These are phyloP conservation scores for Boletellus ananiceps DNA, from an alignment of 768 basidiomycete genomes.

Conservation along the genomic window DNA sequence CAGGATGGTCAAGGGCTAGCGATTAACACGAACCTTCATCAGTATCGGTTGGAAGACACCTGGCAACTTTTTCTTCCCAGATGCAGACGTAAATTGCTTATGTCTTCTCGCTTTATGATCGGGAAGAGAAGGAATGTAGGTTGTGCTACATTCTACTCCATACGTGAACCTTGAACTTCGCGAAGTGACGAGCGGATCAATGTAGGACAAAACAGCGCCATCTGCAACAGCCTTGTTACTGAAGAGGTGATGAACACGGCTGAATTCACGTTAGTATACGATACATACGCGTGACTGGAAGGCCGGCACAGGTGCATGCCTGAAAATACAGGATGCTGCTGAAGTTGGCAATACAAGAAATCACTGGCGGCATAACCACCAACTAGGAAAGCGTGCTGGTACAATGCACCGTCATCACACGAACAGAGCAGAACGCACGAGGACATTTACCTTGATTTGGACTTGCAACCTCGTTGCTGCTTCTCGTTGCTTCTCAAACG, in stretches of 20 bases:
- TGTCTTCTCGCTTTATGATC: slow-evolving; percentile 35
- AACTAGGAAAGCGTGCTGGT: slow-evolving; percentile 41
- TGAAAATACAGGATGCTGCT: slow-evolving; percentile 30
- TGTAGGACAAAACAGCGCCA: slow-evolving; percentile 36
- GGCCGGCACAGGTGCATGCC: slow-evolving; percentile 43
- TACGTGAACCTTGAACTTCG: slow-evolving; percentile 42
- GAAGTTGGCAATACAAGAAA: slow-evolving; percentile 1
- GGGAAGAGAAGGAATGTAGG: slow-evolving; percentile 24
- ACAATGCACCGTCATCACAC: too few relatives aligned
- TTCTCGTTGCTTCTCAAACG: slow-evolving; percentile 28
- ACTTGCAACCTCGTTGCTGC: slow-evolving; percentile 21
- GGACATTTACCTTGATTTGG: slow-evolving; percentile 16
- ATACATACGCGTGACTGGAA: slow-evolving; percentile 43
- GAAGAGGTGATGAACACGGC: neutral
- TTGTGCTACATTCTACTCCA: slow-evolving; percentile 28
- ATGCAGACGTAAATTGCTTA: slow-evolving; percentile 16
- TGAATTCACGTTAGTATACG: too few relatives aligned
- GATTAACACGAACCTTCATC: slow-evolving; percentile 15
- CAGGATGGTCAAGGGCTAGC: neutral
- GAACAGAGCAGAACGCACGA: neutral
- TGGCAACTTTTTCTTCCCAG: slow-evolving; percentile 30
- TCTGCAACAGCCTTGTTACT: slow-evolving; percentile 50
- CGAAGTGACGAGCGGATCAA: slow-evolving; percentile 43
- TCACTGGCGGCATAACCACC: slow-evolving; percentile 43
- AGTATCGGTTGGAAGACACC: slow-evolving; percentile 37